Evolutionary conservation across 306 rosid species (phyloP), one percentile per base, ranked within the genome.

Genomic region (Medicago arabica): DNA sequence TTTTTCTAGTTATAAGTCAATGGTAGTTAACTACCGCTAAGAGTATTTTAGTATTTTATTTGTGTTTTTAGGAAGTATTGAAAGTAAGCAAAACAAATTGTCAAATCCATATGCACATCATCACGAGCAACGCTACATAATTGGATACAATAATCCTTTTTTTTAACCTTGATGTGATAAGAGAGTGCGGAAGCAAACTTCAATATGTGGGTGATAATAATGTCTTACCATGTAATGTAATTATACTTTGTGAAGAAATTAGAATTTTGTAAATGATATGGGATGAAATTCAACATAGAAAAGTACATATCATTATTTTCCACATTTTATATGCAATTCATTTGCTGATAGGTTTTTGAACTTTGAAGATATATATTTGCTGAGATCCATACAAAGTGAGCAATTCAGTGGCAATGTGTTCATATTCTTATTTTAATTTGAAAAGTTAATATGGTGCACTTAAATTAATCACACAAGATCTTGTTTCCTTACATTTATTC

Each of bases 331-430:
- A 38, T 15, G 39, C 15, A 18, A 12, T 34, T 55, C 49, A 67
- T 23, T 58, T 46, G 66, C 58, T 21, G 47, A 28, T 18, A 19
- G 72, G 39, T 57, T 38, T 69, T 59, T 65, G 11, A 66, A 40
- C 54, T 5, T n/a, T 43, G 60, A 75, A 70, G 72, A 41, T 75
- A 74, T 40, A 28, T 28, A 28, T 75, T 47, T 54, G 31, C 3
- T 28, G 31, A 53, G 82, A 77, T 60, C 83, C 87, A 77, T 44
- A 38, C 25, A 80, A 58, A 78, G 85, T 84, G 75, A 77, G 55
- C 13, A 34, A 67, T 51, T 84, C 7, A 72, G 82, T 60, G 82
- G 74, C 13, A 47, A 59, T 54, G 77, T 80, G 80, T 57, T 69
- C 58, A 55, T 43, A 36, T 78, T 55, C 63, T 41, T 39, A 51